Percentiles rank a stretch among this genome's conserved stretches.
Evolutionary conservation across 208 protist genomes (phyloP).

Genomic region (Tritrichomonas musculus): DNA sequence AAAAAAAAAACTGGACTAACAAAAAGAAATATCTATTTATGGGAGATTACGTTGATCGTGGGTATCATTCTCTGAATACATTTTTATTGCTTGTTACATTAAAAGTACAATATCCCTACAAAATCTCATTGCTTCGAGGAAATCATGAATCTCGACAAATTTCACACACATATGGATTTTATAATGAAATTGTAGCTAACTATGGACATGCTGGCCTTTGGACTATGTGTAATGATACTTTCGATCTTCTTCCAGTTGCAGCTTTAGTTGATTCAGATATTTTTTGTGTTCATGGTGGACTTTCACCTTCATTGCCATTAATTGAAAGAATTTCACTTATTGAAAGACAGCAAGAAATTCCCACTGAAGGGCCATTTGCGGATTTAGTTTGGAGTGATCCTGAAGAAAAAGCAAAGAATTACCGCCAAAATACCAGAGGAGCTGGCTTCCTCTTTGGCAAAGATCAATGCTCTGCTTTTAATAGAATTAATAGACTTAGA

Average conservation of each 20-base stretch:
- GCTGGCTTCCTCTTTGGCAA: conserved; percentile 73
- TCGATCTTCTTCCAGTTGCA: not conserved
- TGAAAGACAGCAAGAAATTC: conserved; percentile 52
- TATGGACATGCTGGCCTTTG: conserved; percentile 64
- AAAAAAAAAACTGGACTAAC: not conserved
- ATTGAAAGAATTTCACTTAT: conserved; percentile 75
- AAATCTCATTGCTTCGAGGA: conserved; percentile 43
- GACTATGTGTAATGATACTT: not conserved
- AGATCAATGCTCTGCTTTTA: conserved; percentile 60
- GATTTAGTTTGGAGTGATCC: not conserved
- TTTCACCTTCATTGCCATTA: conserved; percentile 36
- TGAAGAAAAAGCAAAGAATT: conserved; percentile 69
- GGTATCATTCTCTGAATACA: conserved; percentile 43
- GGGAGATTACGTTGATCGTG: conserved; percentile 52
- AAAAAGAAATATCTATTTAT: conserved; percentile 46
- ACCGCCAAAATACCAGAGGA: conserved; percentile 65
- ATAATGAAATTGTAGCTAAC: conserved; percentile 62
- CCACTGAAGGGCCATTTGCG: not conserved
- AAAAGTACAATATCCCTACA: conserved; percentile 41
- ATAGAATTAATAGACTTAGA: conserved; percentile 61
- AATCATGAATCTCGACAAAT: conserved; percentile 49
- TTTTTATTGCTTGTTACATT: conserved; percentile 41
- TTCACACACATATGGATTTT: conserved; percentile 43
- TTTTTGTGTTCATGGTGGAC: conserved; percentile 1
- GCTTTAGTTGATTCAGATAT: not conserved